These are phyloP conservation scores for Auxenochlorella pyrenoidosa DNA, from an alignment of 139 green algal genomes.

Conservation along the genomic window DNA sequence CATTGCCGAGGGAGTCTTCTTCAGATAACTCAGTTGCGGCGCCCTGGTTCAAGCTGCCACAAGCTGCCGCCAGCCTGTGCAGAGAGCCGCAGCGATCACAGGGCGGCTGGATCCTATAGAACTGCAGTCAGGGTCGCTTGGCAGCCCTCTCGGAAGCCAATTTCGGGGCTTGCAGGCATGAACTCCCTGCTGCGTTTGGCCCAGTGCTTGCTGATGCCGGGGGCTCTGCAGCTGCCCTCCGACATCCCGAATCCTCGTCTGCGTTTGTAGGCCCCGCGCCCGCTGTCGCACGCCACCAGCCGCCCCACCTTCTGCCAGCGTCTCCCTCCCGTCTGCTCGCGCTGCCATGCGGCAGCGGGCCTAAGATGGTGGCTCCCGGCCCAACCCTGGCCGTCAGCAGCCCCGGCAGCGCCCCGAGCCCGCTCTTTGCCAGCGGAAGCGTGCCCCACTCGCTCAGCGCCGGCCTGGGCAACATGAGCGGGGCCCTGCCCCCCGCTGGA, in stretches of 20 bases:
- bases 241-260: not conserved
- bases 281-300: not conserved
- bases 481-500: not conserved
- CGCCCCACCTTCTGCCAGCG: not conserved
- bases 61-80: no score
- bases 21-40: no score
- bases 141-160: no score
- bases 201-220: not conserved
- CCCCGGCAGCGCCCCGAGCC: not conserved
- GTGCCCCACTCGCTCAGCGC: not conserved
- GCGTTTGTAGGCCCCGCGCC: not conserved
- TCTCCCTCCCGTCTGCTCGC: no score
- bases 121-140: no score
- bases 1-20: no score
- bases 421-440: not conserved
- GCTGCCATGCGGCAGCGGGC: no score
- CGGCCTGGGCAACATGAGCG: not conserved
- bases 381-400: conserved; percentile 1
- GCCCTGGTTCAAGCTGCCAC: no score
- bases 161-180: no score
- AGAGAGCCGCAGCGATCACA: no score
- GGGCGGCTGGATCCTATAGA: no score
- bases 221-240: not conserved
- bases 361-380: not conserved
- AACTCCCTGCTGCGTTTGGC: no score